These are phyloP conservation scores for Heterobasidion annosum DNA, from an alignment of 1,284 basidiomycete genomes.

Conservation along the genomic window DNA sequence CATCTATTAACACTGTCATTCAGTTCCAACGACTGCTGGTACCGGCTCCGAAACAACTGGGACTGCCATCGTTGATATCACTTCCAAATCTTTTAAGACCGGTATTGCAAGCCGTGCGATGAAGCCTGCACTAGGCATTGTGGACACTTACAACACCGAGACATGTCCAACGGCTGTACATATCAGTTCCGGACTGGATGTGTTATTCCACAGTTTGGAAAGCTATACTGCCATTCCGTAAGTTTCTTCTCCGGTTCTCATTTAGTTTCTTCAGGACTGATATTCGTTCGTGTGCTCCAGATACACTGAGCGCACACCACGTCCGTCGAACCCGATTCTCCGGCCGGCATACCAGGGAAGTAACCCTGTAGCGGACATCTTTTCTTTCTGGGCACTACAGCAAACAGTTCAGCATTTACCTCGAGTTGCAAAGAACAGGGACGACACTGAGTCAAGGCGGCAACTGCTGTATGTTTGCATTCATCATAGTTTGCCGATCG, in stretches of 20 bases:
- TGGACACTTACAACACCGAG: slow-evolving; percentile 66
- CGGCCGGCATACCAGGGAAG: slow-evolving; percentile 94
- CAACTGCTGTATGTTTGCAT: slow-evolving; percentile 76
- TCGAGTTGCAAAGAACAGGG: slow-evolving; percentile 72
- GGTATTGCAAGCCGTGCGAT: slow-evolving; percentile 90
- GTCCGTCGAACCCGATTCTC: slow-evolving; percentile 84
- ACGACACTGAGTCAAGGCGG: slow-evolving; percentile 76
- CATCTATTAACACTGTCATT: neutral
- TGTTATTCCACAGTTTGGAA: slow-evolving; percentile 91
- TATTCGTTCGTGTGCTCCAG: slow-evolving; percentile 23
- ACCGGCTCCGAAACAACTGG: slow-evolving; percentile 98
- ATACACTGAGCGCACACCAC: slow-evolving; percentile 82
- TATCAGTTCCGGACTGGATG: slow-evolving; percentile 88
- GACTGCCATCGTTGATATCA: slow-evolving; percentile 93
- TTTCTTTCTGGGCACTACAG: slow-evolving; percentile 90
- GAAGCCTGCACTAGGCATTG: slow-evolving; percentile 84
- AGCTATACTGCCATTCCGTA: slow-evolving; percentile 87
- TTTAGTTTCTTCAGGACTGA: slow-evolving; percentile 7
- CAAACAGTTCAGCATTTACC: slow-evolving; percentile 90
- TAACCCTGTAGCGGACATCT: slow-evolving; percentile 95
- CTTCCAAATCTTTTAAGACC: slow-evolving; percentile 89
- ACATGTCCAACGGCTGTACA: slow-evolving; percentile 72
- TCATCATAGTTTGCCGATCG: slow-evolving; percentile 8
- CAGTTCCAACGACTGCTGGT: slow-evolving; percentile 91
- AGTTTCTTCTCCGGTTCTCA: slow-evolving; percentile 16